Evolutionary conservation across 2,329 filamentous ascomycete species (phyloP), one percentile per base, ranked within the genome.

Genomic region (Exophiala xenobiotica): DNA sequence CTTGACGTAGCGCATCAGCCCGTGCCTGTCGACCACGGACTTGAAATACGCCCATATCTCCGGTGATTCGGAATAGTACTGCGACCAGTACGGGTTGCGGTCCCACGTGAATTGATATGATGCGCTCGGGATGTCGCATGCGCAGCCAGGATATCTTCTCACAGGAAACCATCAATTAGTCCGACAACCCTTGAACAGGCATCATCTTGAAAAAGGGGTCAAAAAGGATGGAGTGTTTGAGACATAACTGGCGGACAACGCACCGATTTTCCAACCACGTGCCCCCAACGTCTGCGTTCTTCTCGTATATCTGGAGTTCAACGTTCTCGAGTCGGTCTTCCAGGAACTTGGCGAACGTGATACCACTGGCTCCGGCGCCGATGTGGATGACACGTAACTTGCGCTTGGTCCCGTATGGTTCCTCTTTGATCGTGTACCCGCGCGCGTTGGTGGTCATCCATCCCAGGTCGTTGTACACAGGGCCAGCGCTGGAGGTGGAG

Each of bases 101-200:
- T 74, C 74, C 61, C 64, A 68, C 4, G 64, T 61, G 53, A 64
- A 69, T 38, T 66, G 65, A 51, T 69, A 68, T n/a, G 60, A 59
- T 9, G 41, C 52, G 11, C 46, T 27, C 7, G 74, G 74, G 20
- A 76, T 74, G 57, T 78, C 73, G 60, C 73, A 73, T 22, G 70
- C 65, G 58, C 54, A n/a, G 43, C 59, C 6, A 55, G 61, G 33
- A 61, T 64, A 47, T 69, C 67, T n/a, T n/a, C n/a, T n/a, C n/a
- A n/a, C 37, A 22, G 38, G 18, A 46, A 64, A 66, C 22, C 58
- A 60, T 40, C 14, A n/a, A n/a, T n/a, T n/a, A n/a, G n/a, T n/a
- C n/a, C n/a, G n/a, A 7, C 35, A 8, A 27, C 12, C 3, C 4
- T 23, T 26, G 4, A 27, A 2, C 6, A 12, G 40, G 4, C 19